Evolutionary conservation across 2,329 filamentous ascomycete species (phyloP).

Genomic region (Fulvia fulva): DNA sequence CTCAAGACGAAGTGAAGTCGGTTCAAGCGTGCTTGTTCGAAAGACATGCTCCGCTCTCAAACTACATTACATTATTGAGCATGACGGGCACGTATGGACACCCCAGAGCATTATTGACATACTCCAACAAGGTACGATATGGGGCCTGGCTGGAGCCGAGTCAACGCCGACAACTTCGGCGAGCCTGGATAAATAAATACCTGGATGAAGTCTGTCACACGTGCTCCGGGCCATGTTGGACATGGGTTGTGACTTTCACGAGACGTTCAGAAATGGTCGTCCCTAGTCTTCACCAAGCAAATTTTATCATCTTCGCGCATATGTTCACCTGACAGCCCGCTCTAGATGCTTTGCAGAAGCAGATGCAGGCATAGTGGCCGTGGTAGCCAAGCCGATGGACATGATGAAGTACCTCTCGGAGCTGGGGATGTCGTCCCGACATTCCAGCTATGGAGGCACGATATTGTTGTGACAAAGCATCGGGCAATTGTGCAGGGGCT

Average conservation of each 20-base stretch:
- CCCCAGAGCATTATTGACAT: background rate
- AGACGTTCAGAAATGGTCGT: background rate
- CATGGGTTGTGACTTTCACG: background rate
- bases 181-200: background rate
- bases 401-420: background rate
- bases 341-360: background rate
- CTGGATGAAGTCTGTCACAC: background rate
- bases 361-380: background rate
- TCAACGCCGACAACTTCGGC: background rate
- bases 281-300: background rate
- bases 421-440: background rate
- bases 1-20: background rate
- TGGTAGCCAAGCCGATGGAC: background rate
- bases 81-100: too few species aligned
- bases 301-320: background rate
- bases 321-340: background rate
- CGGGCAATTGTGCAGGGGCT: background rate
- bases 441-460: background rate
- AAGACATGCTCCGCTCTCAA: background rate
- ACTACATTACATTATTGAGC: too few species aligned
- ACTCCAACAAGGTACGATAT: background rate
- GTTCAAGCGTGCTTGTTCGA: background rate
- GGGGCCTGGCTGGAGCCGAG: background rate
- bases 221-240: background rate
- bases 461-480: background rate